These are phyloP conservation scores for Gastrolobium bilobum DNA, from an alignment of 306 rosid genomes.

Conservation along the genomic window DNA sequence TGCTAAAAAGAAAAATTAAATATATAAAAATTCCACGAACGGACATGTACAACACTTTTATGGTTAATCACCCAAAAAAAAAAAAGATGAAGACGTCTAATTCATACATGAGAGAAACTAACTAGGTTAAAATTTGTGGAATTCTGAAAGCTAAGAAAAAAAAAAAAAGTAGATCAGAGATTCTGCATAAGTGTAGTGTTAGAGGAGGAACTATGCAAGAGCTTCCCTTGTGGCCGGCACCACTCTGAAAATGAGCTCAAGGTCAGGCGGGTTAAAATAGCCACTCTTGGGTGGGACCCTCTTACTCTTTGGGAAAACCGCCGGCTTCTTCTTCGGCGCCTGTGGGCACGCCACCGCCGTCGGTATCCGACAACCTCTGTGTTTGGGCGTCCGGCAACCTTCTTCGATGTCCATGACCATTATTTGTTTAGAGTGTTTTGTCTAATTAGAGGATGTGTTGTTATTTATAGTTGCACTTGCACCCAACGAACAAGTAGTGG, in stretches of 20 bases:
- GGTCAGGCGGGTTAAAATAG: slow-evolving; percentile 60
- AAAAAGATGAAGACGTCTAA: neutral
- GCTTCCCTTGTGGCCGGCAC: neutral
- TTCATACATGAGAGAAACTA: slow-evolving; percentile 3
- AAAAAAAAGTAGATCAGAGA: neutral
- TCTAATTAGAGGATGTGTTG: neutral
- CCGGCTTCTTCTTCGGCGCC: slow-evolving; percentile 61
- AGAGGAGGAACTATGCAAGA: slow-evolving; percentile 9
- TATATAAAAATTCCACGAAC: neutral
- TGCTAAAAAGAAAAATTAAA: neutral
- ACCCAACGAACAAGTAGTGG: neutral
- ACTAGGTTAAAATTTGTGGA: neutral
- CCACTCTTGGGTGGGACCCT: slow-evolving; percentile 54
- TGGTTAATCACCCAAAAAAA: neutral
- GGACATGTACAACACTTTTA: neutral
- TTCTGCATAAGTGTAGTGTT: neutral
- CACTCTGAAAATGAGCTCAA: slow-evolving; percentile 54
- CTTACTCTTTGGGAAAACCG: neutral
- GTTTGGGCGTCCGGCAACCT: slow-evolving; percentile 60
- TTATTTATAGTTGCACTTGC: slow-evolving; percentile 39
- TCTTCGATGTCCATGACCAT: slow-evolving; percentile 48
- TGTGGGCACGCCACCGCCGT: slow-evolving; percentile 48
- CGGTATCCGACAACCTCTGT: slow-evolving; percentile 45
- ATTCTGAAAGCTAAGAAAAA: neutral
- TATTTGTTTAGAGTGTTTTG: neutral